Base-by-base conservation (phyloP, 208 protist genomes). In the Wallacemonas sp. region DNA sequence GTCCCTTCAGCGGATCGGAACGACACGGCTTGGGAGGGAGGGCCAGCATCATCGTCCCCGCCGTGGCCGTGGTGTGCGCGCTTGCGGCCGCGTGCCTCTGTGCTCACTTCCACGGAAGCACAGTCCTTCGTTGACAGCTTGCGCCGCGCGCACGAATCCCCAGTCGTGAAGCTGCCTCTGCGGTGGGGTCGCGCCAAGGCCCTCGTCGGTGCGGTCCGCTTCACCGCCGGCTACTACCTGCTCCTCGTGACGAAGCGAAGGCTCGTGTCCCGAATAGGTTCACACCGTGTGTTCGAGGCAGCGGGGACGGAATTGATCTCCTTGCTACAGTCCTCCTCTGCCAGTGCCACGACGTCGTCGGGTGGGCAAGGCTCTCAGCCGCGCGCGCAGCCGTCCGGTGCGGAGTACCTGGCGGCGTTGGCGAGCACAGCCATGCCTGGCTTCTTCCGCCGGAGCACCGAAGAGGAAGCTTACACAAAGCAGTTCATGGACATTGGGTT, bases 171-270 rank as follows among this genome's bases (percentile, higher is more conserved):
- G 0, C 58, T 76, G 29, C 24, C 75, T 17, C 61, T 76, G 48
- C 62, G 60, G 6, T 50, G 39, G 26, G 41, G 67, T 13, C 32
- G 22, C 15, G 81, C 71, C 3, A 78, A 77, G 32, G 86, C 72
- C 1, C 34, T 95, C 22, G 63, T 95, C 27, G 94, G 96, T 5
- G 92, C 93, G 32, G 80, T 98, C 22, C 89, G 90, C 52, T 98
- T 99, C 48, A 81, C 94, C 8, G 78, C 85, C 48, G 86, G 94
- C 9, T 98, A 97, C 73, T 98, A 98, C 83, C 65, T 98, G 52
- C 68, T 98, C 0, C 54, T 98, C 5, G 83, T 89, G 8, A 96
- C 87, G 13, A 70, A 85, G 27, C 79, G 85, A 15, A 63, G 79
- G 9, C 55, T 78, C n/a, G 93, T 97, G 27, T 97, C 81, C 3